Evolutionary conservation across 1,284 basidiomycete genomes (phyloP), one percentile per base, ranked within the genome.

Genomic region (Cystobasidium slooffiae): DNA sequence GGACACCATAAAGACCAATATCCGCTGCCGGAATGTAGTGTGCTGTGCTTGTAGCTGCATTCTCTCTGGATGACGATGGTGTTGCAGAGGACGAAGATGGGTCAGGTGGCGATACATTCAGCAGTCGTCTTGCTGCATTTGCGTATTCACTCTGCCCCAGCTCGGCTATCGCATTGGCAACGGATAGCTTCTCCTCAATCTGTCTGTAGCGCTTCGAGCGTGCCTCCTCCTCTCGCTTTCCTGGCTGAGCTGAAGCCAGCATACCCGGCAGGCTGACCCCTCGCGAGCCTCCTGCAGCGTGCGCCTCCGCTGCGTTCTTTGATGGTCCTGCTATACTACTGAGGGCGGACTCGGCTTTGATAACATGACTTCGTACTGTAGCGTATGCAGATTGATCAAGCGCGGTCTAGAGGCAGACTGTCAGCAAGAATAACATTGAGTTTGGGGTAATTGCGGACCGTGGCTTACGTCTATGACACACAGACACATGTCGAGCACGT

Each of bases 321-420:
- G 62, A 49, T 20, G 70, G 39, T 7, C 70, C 70, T 18, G 51
- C 41, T 3, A 73, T 65, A 46, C 37, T 47, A 18, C 37, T 53
- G 9, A 95, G 85, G 0, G 93, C 91, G 0, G 90, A 88, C 73
- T 94, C 93, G 8, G 93, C 93, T 83, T 96, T 96, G 87, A 90
- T 92, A 53, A 94, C 88, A 80, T 94, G 94, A 3, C 91, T 92
- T 18, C 89, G 86, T 52, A 95, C 87, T 79, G 93, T 91, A 0
- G 88, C 84, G 81, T 91, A 94, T 82, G 92, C 92, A 75, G 88
- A 86, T 81, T 93, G 88, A 81, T 93, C 90, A 72, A 94, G 87
- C 43, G 94, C 86, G 66, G 91, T 87, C 91, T 92, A 78, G 4
- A 14, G 10, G 12, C 47, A 3, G 53, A 12, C 12, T 16, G 43